Evolutionary conservation across 768 basidiomycete species (phyloP), one percentile per base, ranked within the genome.

Genomic region (Fomitopsis pulvina): DNA sequence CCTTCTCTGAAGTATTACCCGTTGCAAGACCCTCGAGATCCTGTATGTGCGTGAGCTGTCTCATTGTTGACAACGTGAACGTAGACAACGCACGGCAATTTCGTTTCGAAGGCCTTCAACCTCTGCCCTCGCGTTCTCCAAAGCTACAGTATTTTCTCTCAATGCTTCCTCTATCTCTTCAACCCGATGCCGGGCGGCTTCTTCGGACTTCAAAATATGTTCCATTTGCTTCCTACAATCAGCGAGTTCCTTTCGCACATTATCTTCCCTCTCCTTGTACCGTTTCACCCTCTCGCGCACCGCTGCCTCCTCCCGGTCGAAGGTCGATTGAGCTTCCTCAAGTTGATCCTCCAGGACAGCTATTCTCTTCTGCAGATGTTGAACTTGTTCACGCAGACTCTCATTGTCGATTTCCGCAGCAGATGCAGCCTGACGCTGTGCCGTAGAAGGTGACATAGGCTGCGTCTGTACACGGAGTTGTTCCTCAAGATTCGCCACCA

Each of bases 371-470:
- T 91, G 86, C 28, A 95, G 72, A 66, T 98, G 90, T 34, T 80
- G 78, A n/a, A 92, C 76, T 64, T 99, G 94, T 25, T 94, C 93
- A 14, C 78, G 81, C 11, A 97, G 78, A 12, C 81, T 85, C 64
- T 98, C 93, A 60, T 97, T 97, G 66, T 99, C 94, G 55, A 99
- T 98, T 61, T 92, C 82, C 2, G 83, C 78, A 0, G 93, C 94
- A 8, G 90, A 83, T 4, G 79, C 68, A 3, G 78, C 72, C 24
- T 71, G 69, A 6, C 67, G 68, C 1, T 70, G 63, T 8, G 61
- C 54, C 3, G 69, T 62, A 30, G 63, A 51, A 29, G 74, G 63
- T 42, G 72, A 68, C 16, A 61, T 59, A 16, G 66, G 65, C 20
- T 66, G 63, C 6, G 65, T 53, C 21, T 64, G 59, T 24, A 56